These are phyloP conservation scores for Curvularia spicifera DNA, from an alignment of 2,329 filamentous ascomycete genomes.

Conservation along the genomic window DNA sequence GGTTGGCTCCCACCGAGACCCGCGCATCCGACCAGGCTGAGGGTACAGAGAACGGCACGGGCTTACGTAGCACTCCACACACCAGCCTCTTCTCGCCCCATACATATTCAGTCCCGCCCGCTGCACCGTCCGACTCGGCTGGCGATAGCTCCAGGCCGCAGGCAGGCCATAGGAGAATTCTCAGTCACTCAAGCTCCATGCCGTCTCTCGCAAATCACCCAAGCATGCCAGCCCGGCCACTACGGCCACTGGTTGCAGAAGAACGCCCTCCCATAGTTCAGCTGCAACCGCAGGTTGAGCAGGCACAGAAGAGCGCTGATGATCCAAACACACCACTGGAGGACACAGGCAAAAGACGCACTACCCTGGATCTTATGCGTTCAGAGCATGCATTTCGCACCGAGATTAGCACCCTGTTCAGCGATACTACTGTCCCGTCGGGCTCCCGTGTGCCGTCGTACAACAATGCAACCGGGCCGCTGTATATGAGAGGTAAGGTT, in stretches of 20 bases:
- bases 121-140: conserved; percentile 20
- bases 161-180: conserved; percentile 21
- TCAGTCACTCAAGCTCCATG: conserved; percentile 40
- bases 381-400: conserved; percentile 52
- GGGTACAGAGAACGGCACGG: conserved; percentile 15
- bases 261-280: conserved; percentile 39
- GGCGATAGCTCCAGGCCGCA: conserved; percentile 16
- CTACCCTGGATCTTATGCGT: conserved; percentile 36
- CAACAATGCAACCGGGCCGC: conserved; percentile 44
- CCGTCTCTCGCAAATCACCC: conserved; percentile 33
- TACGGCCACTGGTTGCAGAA: conserved; percentile 38
- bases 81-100: conserved; percentile 40
- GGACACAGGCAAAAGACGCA: conserved; percentile 31
- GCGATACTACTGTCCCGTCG: conserved; percentile 47
- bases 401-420: conserved; percentile 55
- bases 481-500: conserved; percentile 41
- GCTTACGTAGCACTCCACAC: conserved; percentile 24
- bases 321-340: conserved; percentile 54
- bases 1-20: conserved; percentile 20
- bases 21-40: conserved; percentile 21
- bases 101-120: conserved; percentile 24
- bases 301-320: conserved; percentile 57
- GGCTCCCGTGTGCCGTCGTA: conserved; percentile 53
- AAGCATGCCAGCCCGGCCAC: conserved; percentile 37
- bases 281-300: conserved; percentile 47